Percentiles rank a stretch among this genome's conserved stretches.
phyloP scores from a whole-genome alignment of 1,139 yeast genomes.

The Hyphopichia burtonii region DNA sequence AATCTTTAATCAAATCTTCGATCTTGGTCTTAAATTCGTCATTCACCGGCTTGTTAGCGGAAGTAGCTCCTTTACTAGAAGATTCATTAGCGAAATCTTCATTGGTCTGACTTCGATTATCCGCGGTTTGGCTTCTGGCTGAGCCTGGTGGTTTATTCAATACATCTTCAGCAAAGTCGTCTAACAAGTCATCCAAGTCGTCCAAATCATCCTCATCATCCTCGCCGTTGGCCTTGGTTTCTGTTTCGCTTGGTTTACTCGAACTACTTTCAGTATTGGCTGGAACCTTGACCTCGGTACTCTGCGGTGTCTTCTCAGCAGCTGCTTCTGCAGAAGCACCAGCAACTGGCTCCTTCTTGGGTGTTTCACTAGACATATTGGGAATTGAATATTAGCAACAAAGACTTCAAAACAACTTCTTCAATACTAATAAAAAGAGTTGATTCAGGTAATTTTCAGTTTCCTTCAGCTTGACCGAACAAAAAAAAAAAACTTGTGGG shows the following conservation, averaged over 20 bases:
- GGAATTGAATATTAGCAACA: neutral
- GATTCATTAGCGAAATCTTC: slow-evolving; percentile 8
- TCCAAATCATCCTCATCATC: slow-evolving; percentile 61
- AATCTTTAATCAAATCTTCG: slow-evolving; percentile 56
- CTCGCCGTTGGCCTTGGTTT: slow-evolving; percentile 1
- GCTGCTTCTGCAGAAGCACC: neutral
- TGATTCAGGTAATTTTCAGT: too few species aligned
- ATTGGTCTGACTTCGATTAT: slow-evolving; percentile 11
- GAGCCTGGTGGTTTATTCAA: slow-evolving; percentile 63
- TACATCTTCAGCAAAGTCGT: slow-evolving; percentile 76
- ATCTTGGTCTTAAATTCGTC: slow-evolving; percentile 52
- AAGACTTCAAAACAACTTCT: too few species aligned
- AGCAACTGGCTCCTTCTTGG: neutral
- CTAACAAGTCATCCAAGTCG: slow-evolving; percentile 72
- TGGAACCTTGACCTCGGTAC: neutral
- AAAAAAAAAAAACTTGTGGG: neutral
- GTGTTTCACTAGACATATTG: neutral
- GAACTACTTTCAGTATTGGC: too few species aligned
- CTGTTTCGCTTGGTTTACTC: neutral
- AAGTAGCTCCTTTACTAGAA: slow-evolving; percentile 4
- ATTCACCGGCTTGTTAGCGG: slow-evolving; percentile 22
- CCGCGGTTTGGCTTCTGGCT: slow-evolving; percentile 11
- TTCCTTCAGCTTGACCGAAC: too few species aligned
- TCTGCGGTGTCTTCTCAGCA: neutral
- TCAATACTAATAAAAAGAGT: too few species aligned